phyloP scores from a whole-genome alignment of 148 eudicot species.

The Rhododendron griersonianum region DNA sequence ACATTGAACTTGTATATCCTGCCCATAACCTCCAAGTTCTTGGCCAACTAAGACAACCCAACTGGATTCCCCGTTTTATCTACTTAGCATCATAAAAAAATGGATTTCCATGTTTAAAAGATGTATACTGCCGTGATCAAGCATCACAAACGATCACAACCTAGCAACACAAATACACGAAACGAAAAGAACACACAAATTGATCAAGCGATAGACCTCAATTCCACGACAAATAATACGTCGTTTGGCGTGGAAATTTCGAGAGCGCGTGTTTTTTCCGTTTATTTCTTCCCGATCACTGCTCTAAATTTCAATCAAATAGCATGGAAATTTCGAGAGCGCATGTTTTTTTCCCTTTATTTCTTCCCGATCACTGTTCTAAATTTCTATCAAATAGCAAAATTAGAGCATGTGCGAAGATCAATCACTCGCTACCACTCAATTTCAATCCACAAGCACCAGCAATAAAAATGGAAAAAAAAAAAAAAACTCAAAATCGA shows the following conservation, averaged over 20 bases:
- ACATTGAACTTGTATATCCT: neutral
- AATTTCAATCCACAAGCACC: conserved; percentile 5
- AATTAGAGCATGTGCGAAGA: neutral
- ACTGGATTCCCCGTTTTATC: neutral
- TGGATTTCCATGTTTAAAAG: neutral
- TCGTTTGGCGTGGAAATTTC: neutral
- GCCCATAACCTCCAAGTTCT: neutral
- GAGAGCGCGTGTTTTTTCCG: neutral
- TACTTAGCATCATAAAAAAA: neutral
- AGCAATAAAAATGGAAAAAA: neutral
- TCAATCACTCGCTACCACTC: neutral
- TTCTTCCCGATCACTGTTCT: neutral
- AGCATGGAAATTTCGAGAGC: neutral
- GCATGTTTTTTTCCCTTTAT: neutral
- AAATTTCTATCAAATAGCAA: neutral
- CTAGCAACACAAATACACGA: neutral
- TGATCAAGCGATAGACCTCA: neutral
- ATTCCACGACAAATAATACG: neutral
- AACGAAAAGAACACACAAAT: neutral
- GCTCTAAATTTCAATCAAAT: neutral
- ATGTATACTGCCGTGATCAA: neutral
- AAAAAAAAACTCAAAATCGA: neutral
- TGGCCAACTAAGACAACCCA: neutral
- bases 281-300: neutral
- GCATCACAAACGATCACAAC: neutral